Percentiles rank a stretch among this genome's conserved stretches.
Conservation (phyloP, 495 filamentous ascomycete genomes). For the Ramalina intermedia region DNA sequence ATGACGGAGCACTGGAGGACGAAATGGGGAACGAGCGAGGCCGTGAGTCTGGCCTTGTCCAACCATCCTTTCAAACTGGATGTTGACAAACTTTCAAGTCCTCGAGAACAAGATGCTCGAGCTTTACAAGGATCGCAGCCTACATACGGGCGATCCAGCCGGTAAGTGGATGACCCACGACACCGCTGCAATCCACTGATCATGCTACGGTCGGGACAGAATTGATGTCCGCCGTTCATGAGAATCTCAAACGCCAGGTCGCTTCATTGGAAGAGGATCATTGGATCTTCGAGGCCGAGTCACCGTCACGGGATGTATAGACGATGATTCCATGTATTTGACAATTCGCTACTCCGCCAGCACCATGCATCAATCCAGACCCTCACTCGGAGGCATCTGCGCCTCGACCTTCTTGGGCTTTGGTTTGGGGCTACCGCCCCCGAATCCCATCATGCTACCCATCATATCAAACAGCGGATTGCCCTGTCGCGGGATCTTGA, state of each 20-base stretch:
- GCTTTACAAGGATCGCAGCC: conserved; percentile 46
- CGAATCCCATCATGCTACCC: conserved; percentile 80
- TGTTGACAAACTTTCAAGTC: conserved; percentile 17
- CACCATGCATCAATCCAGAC: conserved; percentile 33
- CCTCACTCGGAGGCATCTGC: conserved; percentile 32
- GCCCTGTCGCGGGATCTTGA: conserved; percentile 70
- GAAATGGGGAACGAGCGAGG: conserved; percentile 30
- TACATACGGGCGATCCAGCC: conserved; percentile 50
- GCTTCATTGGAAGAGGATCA: conserved; percentile 66
- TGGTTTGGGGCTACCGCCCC: conserved; percentile 28
- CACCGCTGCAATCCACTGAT: not conserved
- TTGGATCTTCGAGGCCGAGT: conserved; percentile 81
- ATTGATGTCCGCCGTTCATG: conserved; percentile 53
- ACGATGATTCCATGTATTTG: not conserved
- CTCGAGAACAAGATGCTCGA: conserved; percentile 35
- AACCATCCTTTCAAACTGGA: not conserved
- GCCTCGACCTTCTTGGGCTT: conserved; percentile 33
- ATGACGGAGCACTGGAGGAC: conserved; percentile 38
- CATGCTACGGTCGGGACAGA: conserved; percentile 31
- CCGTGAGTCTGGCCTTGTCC: conserved; percentile 21
- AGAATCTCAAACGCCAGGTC: conserved; percentile 57
- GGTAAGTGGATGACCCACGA: conserved; percentile 31
- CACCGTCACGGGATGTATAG: conserved; percentile 18
- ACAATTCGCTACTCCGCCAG: not conserved
- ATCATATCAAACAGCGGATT: conserved; percentile 97